Evolutionary conservation across 805 yeast genomes (phyloP).

Genomic region (Komagataella ulmi): DNA sequence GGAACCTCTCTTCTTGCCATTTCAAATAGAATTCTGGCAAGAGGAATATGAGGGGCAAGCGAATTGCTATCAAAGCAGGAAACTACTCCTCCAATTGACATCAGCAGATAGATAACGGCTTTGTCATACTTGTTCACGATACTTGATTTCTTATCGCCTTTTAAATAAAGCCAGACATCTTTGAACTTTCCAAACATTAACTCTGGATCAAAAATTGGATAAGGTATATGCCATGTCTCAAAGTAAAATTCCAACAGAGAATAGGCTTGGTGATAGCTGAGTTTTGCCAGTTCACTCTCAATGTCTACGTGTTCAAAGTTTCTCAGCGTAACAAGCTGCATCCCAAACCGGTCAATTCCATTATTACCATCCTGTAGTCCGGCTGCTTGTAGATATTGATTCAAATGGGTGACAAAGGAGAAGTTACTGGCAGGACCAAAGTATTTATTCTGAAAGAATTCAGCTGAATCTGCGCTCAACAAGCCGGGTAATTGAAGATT

Average conservation of each 20-base stretch:
- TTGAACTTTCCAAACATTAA: constrained; percentile 7
- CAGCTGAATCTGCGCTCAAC: not conserved
- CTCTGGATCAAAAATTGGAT: constrained; percentile 10
- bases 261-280: constrained; percentile 2
- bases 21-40: constrained; percentile 10
- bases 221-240: constrained; percentile 11
- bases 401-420: constrained; percentile 12
- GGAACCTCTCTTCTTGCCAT: constrained; percentile 9
- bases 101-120: constrained; percentile 9
- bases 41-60: constrained; percentile 2
- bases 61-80: constrained; percentile 8
- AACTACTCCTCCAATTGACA: constrained; percentile 10
- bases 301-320: constrained; percentile 6
- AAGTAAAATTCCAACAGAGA: constrained; percentile 8
- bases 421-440: constrained; percentile 14
- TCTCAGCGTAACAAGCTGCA: constrained; percentile 7
- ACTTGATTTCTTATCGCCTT: not conserved
- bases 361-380: constrained; percentile 6
- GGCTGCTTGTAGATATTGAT: constrained; percentile 7
- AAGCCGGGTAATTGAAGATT: not conserved
- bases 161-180: constrained; percentile 4
- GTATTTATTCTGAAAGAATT: constrained; percentile 5
- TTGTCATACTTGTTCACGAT: constrained; percentile 1
- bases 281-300: constrained; percentile 1
- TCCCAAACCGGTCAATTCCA: constrained; percentile 11